Conservation (phyloP, 345 rosid species). For the Kernera saxatilis region DNA sequence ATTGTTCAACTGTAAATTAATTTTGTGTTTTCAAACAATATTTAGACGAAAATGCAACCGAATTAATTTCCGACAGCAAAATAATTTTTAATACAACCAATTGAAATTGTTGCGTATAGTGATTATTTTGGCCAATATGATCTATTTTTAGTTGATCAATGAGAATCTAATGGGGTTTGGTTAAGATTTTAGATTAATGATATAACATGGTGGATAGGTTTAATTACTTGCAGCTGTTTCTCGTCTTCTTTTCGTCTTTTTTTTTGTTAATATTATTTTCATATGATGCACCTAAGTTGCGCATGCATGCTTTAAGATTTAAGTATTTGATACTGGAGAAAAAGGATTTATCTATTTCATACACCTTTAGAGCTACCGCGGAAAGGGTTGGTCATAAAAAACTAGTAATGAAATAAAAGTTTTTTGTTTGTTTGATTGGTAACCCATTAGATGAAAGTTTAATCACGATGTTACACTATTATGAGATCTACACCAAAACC, state of each 20-base stretch:
- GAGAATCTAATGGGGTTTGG: conserved; percentile 9
- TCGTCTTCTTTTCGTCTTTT: neutral
- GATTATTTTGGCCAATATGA: neutral
- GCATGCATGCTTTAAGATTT: conserved; percentile 25
- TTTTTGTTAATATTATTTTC: neutral
- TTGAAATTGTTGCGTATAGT: neutral
- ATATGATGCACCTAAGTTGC: conserved; percentile 24
- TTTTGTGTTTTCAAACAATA: neutral
- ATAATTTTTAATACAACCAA: neutral
- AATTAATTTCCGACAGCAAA: neutral
- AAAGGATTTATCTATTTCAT: neutral
- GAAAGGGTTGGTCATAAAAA: conserved; percentile 3
- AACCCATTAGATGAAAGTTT: neutral
- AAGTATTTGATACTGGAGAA: neutral
- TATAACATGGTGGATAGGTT: conserved; percentile 1
- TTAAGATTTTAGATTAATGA: conserved; percentile 17
- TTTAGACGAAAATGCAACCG: neutral
- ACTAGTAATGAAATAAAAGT: neutral
- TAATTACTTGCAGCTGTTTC: neutral
- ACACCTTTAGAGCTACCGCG: neutral
- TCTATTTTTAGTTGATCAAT: neutral
- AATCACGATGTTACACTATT: neutral
- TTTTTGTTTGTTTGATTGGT: neutral
- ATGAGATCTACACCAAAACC: neutral
- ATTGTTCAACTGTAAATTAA: neutral